Conservation (phyloP, 768 basidiomycete genomes). For the Lentinula sp. region DNA sequence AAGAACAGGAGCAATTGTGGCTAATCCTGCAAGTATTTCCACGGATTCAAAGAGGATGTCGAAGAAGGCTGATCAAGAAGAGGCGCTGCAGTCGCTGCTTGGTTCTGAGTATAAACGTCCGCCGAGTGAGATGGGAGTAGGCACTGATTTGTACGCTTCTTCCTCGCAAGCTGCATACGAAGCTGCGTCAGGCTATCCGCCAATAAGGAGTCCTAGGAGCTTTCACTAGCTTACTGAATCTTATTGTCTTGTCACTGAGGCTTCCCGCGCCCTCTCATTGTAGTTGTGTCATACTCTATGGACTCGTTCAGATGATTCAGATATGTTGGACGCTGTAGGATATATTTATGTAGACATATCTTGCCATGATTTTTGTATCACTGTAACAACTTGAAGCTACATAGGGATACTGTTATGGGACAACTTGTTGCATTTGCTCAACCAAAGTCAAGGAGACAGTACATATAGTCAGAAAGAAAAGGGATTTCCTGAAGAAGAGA, state of each 20-base stretch:
- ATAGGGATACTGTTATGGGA: no score
- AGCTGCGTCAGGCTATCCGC: neutral
- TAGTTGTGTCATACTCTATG: no score
- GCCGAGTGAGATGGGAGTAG: neutral
- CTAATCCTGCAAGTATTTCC: slow-evolving; percentile 31
- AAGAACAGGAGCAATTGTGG: slow-evolving; percentile 57
- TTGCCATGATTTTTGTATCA: no score
- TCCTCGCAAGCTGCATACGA: slow-evolving; percentile 4
- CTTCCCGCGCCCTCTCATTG: no score
- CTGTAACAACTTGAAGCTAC: no score
- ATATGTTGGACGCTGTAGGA: no score
- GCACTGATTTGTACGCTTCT: neutral
- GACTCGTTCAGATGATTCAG: no score
- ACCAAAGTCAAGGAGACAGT: no score
- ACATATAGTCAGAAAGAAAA: no score
- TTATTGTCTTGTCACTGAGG: neutral
- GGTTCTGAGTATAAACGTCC: neutral
- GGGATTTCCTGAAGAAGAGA: no score
- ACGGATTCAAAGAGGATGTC: neutral
- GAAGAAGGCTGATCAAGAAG: neutral
- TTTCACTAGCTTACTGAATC: neutral
- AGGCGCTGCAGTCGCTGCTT: slow-evolving; percentile 1
- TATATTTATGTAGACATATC: no score
- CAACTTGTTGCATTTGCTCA: no score
- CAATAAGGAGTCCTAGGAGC: neutral